Base-by-base conservation (phyloP, 306 rosid species). In the Cucurbita ficifolia region DNA sequence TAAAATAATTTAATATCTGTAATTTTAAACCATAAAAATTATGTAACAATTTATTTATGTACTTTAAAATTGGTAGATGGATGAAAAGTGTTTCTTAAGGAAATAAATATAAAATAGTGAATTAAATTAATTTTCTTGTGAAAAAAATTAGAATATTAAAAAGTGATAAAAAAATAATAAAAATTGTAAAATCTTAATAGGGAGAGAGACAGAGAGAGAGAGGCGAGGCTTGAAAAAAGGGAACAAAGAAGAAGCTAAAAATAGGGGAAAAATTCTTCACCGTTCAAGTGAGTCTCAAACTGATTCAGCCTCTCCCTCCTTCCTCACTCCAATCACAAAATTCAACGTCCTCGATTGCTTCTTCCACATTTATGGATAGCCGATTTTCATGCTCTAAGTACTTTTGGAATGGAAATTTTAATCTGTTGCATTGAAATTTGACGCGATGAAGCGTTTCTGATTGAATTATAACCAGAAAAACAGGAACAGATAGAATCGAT, bases 171-270 rank as follows among this genome's bases (percentile, higher is more conserved):
- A 48, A 16, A 5, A 8, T 29, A 29, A 62, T 35, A 7, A 1
- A 7, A 62, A 38, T 36, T 35, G 69, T 16, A n/a, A 62, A 16
- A 62, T 59, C 17, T 3, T 1, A 24, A 65, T 72, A 29, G 24
- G 24, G 24, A 22, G 24, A 22, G 24, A 22, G 24, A 22, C 24
- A 24, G 75, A 55, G 65, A 55, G 79, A 77, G 72, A 82, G 81
- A 75, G 91, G 89, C 62, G 17, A 78, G 78, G 87, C 88, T 70
- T 79, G 81, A 87, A 87, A 61, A 14, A 38, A 81, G 91, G 91
- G 72, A 57, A 62, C 12, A 14, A 50, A 76, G 52, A 40, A 64
- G 21, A 76, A 57, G 21, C 82, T 69, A 73, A 72, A 56, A 75
- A 63, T 51, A 64, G 81, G 74, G 35, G 0, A 63, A 45, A 63